These are phyloP conservation scores for Coniochaeta pulveracea DNA, from an alignment of 2,329 filamentous ascomycete genomes.

Conservation along the genomic window DNA sequence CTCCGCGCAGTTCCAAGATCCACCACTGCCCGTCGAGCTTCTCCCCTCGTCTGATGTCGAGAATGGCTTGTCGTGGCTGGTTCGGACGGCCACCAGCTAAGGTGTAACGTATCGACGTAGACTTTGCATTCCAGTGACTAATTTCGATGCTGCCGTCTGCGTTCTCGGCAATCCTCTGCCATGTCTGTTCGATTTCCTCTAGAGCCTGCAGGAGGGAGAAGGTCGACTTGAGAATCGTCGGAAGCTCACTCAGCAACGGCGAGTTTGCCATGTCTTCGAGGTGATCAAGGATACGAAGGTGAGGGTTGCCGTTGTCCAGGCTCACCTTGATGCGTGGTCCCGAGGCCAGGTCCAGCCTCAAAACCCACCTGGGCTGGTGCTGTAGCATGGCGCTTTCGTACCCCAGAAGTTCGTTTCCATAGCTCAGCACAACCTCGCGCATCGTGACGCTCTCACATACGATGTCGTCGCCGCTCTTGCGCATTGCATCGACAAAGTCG, in stretches of 20 bases:
- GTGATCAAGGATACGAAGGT: slow-evolving; percentile 49
- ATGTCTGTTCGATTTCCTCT: slow-evolving; percentile 45
- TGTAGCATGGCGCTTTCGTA: background rate
- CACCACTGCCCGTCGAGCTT: slow-evolving; percentile 42
- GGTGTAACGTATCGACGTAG: slow-evolving; percentile 43
- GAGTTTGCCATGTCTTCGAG: slow-evolving; percentile 48
- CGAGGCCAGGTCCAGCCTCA: slow-evolving; percentile 44
- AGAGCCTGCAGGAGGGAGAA: slow-evolving; percentile 55
- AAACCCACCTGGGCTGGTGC: slow-evolving; percentile 27
- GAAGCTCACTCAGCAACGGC: slow-evolving; percentile 39
- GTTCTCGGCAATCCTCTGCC: slow-evolving; percentile 28
- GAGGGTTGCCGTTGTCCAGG: slow-evolving; percentile 54
- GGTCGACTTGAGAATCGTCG: slow-evolving; percentile 43
- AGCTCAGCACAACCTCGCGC: slow-evolving; percentile 56
- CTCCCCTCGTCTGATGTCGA: no score
- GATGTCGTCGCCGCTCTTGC: slow-evolving; percentile 41
- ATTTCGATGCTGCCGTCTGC: slow-evolving; percentile 38
- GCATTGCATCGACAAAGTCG: slow-evolving; percentile 55
- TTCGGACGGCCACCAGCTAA: slow-evolving; percentile 18
- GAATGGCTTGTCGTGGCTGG: slow-evolving; percentile 18
- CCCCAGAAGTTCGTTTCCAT: slow-evolving; percentile 28
- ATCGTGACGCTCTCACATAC: slow-evolving; percentile 49
- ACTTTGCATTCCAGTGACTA: slow-evolving; percentile 42
- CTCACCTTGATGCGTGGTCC: slow-evolving; percentile 30
- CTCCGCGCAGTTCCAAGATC: slow-evolving; percentile 31